Evolutionary conservation across 345 rosid species (phyloP), one percentile per base, ranked within the genome.

Genomic region (Arabis hirsuta): DNA sequence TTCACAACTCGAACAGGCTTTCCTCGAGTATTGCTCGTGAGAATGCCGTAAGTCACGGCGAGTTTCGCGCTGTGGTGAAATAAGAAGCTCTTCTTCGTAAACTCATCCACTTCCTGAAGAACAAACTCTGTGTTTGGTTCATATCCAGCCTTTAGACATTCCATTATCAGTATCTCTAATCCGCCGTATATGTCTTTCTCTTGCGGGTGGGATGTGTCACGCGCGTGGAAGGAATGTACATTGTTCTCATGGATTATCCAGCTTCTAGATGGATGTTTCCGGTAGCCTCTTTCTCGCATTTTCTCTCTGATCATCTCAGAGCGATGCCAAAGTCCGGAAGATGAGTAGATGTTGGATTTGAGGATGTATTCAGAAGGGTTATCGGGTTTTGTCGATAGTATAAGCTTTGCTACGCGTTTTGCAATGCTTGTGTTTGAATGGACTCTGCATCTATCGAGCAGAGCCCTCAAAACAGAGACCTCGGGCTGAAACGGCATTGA

Each of bases 41-140:
- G 80, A 45, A 94, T 85, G 13, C 90, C 92, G n/a, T 84, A 94
- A 11, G 95, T 83, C 50, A 88, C 82, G 0, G 96, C 97, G 4
- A 94, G 87, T 79, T 94, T 94, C 26, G 95, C 92, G 46, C 98
- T 91, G 65, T 94, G 97, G 73, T 83, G 85, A 82, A 83, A 90
- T 81, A 89, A 73, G 85, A 90, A 94, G 39, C 72, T 81, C 80
- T 85, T 82, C 81, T 94, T 94, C 63, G 86, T 92, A 60, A 84
- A 79, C 83, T 94, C 97, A 71, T 84, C 98, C 0, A 94, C 88
- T 47, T 91, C 98, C 31, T 91, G 97, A 59, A 94, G 98, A 59
- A 89, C 97, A 56, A 83, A 94, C 74, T 90, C 88, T 1, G 90
- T 90, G 80, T 94, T 83, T 0, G 95, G 97, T 20, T 80, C 81